Conservation (phyloP, 2,329 filamentous ascomycete species). For the Calonectria ilicicola region DNA sequence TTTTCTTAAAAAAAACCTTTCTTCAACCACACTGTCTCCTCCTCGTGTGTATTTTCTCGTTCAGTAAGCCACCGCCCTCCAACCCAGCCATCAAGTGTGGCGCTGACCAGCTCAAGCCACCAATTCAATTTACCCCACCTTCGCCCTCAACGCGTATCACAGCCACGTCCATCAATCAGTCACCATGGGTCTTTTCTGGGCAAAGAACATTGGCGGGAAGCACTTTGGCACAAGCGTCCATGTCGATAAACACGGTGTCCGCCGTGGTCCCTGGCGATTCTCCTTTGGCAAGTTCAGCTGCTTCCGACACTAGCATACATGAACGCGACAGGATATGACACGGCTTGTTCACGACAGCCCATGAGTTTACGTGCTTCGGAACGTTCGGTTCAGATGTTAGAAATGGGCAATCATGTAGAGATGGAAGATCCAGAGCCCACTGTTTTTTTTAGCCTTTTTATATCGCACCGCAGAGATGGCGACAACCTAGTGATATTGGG, state of each 20-base stretch:
- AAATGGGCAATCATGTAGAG: neutral
- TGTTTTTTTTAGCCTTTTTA: neutral
- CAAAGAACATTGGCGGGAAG: conserved; percentile 59
- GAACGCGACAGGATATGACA: neutral
- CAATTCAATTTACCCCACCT: neutral
- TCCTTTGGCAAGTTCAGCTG: conserved; percentile 63
- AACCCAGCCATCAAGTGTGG: neutral
- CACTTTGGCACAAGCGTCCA: conserved; percentile 64
- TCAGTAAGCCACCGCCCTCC: neutral
- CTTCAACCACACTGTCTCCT: conserved; percentile 32
- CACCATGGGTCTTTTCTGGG: conserved; percentile 61
- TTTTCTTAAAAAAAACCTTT: conserved; percentile 40
- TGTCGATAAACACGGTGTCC: conserved; percentile 59
- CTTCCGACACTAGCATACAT: conserved; percentile 52
- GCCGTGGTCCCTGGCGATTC: conserved; percentile 63
- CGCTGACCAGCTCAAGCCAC: conserved; percentile 7
- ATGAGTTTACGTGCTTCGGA: neutral
- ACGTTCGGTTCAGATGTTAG: neutral
- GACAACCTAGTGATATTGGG: neutral
- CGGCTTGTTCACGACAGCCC: neutral
- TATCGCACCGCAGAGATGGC: neutral
- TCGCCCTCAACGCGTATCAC: neutral
- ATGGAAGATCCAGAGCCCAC: neutral
- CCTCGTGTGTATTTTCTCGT: neutral
- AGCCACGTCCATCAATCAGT: neutral